Evolutionary conservation across 1,139 yeast genomes (phyloP).

Genomic region (Scheffersomyces parashehatae): DNA sequence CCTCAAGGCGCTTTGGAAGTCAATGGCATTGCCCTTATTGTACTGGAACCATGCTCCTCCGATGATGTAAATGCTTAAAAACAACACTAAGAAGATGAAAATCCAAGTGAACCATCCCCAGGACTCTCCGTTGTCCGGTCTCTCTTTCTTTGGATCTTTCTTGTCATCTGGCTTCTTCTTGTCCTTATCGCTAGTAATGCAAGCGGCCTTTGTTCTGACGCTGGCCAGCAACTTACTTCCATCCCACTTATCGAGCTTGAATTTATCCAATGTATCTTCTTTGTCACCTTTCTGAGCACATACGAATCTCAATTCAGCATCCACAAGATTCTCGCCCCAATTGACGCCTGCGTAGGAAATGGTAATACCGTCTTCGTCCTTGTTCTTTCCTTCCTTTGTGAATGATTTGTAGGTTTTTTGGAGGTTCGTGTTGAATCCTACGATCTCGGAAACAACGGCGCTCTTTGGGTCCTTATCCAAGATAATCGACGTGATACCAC

Average conservation of each 20-base stretch:
- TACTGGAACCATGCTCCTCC: conserved; percentile 81
- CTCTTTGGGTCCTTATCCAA: conserved; percentile 41
- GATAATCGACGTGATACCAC: conserved; percentile 59
- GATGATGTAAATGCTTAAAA: conserved; percentile 69
- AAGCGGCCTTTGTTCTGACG: conserved; percentile 39
- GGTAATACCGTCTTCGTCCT: conserved; percentile 41
- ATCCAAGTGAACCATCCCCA: conserved; percentile 84
- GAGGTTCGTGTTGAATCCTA: conserved; percentile 45
- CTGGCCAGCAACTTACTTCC: conserved; percentile 25
- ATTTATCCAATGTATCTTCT: conserved; percentile 25
- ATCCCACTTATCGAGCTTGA: conserved; percentile 34
- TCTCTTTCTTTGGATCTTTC: conserved; percentile 19
- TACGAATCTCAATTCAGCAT: conserved; percentile 50
- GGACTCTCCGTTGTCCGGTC: conserved; percentile 39
- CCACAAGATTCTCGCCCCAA: conserved; percentile 68
- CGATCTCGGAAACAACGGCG: conserved; percentile 52
- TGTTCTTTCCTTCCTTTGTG: conserved; percentile 16
- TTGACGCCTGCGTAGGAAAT: conserved; percentile 54
- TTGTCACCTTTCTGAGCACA: conserved; percentile 47
- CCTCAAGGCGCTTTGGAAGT: conserved; percentile 53
- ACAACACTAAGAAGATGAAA: conserved; percentile 64
- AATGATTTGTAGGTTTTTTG: conserved; percentile 29
- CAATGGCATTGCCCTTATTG: conserved; percentile 52
- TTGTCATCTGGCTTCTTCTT: conserved; percentile 22
- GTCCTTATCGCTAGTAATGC: conserved; percentile 31